Conservation (phyloP, 2,329 filamentous ascomycete genomes). For the Amesomyces nigricolor region DNA sequence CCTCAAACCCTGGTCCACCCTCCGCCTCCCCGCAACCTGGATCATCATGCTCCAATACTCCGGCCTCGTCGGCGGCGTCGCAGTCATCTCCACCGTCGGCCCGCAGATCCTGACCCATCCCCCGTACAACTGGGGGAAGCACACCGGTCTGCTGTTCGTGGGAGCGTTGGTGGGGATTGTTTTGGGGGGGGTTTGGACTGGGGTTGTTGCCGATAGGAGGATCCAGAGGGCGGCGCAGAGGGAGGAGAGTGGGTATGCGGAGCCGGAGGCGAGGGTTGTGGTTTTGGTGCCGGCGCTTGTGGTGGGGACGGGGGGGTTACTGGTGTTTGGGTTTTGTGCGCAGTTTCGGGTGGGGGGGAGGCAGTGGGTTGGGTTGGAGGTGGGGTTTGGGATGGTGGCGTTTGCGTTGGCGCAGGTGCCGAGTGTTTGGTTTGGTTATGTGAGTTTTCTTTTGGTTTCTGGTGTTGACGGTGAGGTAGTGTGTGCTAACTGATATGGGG, state of each 20-base stretch:
- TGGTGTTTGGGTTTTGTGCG: slow-evolving; percentile 36
- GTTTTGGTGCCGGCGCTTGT: slow-evolving; percentile 30
- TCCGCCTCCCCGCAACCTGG: slow-evolving; percentile 32
- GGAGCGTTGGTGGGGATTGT: slow-evolving; percentile 32
- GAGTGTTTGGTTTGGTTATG: slow-evolving; percentile 36
- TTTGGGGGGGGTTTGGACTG: slow-evolving; percentile 28
- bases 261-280: slow-evolving; percentile 32
- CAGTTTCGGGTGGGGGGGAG: slow-evolving; percentile 28
- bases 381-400: slow-evolving; percentile 33
- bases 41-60: slow-evolving; percentile 36
- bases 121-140: slow-evolving; percentile 33
- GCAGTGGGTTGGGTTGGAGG: slow-evolving; percentile 33
- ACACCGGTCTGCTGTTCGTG: slow-evolving; percentile 33
- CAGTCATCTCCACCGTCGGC: slow-evolving; percentile 34
- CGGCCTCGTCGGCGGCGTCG: slow-evolving; percentile 33
- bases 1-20: slow-evolving; percentile 28
- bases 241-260: slow-evolving; percentile 28
- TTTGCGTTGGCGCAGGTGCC: slow-evolving; percentile 38
- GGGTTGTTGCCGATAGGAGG: slow-evolving; percentile 20
- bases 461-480: too few species aligned
- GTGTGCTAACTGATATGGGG: background rate
- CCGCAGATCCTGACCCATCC: slow-evolving; percentile 29
- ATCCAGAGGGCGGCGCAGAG: slow-evolving; percentile 24
- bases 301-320: slow-evolving; percentile 31
- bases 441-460: slow-evolving; percentile 27